Percentiles rank a stretch among this genome's conserved stretches.
Conservation (phyloP, 1,139 yeast genomes). For the Suzukiozyma palmioleophila region DNA sequence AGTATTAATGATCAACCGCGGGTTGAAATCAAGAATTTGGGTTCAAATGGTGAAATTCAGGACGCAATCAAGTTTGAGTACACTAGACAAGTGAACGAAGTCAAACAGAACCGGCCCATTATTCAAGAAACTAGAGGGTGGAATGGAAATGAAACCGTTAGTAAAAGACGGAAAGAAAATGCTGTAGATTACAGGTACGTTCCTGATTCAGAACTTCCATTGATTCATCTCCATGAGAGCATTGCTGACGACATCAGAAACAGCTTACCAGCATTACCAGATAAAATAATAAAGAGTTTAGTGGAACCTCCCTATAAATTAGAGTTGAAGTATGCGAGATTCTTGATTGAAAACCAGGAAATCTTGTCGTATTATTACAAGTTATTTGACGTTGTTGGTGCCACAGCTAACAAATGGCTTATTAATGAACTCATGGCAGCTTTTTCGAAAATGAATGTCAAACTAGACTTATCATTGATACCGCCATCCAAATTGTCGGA, state of each 20-base stretch:
- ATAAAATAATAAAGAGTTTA: constrained; percentile 48
- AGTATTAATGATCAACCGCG: constrained; percentile 69
- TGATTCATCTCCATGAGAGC: constrained; percentile 40
- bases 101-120: constrained; percentile 33
- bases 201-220: constrained; percentile 89
- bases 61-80: constrained; percentile 78
- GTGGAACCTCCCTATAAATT: constrained; percentile 51
- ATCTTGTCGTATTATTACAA: constrained; percentile 50
- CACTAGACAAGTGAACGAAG: constrained; percentile 52
- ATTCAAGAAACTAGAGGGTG: constrained; percentile 84
- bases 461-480: constrained; percentile 33
- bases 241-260: constrained; percentile 32
- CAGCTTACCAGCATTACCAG: constrained; percentile 62
- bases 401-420: constrained; percentile 71
- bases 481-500: constrained; percentile 20
- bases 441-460: constrained; percentile 47
- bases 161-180: constrained; percentile 71
- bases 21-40: constrained; percentile 85
- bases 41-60: constrained; percentile 76
- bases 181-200: constrained; percentile 86
- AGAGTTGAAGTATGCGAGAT: constrained; percentile 66
- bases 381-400: constrained; percentile 31
- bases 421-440: constrained; percentile 78
- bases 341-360: constrained; percentile 44
- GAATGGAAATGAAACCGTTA: constrained; percentile 69